These are phyloP conservation scores for Microbotryomycetes sp. DNA, from an alignment of 1,284 basidiomycete species.

Conservation along the genomic window DNA sequence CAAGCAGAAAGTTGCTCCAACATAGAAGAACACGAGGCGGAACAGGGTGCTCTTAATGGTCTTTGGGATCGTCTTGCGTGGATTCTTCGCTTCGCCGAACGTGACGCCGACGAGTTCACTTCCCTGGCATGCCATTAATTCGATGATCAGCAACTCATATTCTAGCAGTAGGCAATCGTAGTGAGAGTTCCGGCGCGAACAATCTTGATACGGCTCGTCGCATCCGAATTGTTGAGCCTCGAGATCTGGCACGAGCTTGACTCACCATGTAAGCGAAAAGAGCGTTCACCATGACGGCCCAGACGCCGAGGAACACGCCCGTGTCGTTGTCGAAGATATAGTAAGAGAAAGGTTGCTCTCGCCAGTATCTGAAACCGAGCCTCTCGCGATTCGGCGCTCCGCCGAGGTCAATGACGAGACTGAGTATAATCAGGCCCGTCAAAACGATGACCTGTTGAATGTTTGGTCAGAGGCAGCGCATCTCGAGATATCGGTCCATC, in stretches of 20 bases:
- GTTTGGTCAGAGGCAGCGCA: too few relatives aligned
- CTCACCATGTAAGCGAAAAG: constrained; percentile 50
- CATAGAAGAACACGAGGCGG: constrained; percentile 61
- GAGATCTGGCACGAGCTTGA: constrained; percentile 1
- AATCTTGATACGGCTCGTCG: constrained; percentile 37
- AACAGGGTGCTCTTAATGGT: constrained; percentile 61
- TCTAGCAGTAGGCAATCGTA: background rate
- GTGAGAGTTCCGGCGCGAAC: too few relatives aligned
- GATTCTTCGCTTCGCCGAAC: constrained; percentile 45
- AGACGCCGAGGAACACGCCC: constrained; percentile 43
- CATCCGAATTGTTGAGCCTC: constrained; percentile 49
- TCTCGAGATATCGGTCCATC: too few relatives aligned
- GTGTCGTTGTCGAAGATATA: constrained; percentile 34
- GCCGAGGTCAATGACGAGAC: constrained; percentile 59
- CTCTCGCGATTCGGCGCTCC: constrained; percentile 58
- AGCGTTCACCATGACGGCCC: constrained; percentile 40
- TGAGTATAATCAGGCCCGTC: constrained; percentile 46
- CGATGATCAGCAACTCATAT: constrained; percentile 7
- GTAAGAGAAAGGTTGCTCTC: constrained; percentile 55
- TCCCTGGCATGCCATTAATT: constrained; percentile 41
- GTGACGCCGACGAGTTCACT: constrained; percentile 81
- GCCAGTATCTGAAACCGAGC: constrained; percentile 65
- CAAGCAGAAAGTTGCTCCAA: constrained; percentile 54
- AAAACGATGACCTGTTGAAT: constrained; percentile 49
- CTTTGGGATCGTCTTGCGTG: constrained; percentile 54